Base-by-base conservation (phyloP, 257 asterid genomes). In the Ligustrum vulgare region DNA sequence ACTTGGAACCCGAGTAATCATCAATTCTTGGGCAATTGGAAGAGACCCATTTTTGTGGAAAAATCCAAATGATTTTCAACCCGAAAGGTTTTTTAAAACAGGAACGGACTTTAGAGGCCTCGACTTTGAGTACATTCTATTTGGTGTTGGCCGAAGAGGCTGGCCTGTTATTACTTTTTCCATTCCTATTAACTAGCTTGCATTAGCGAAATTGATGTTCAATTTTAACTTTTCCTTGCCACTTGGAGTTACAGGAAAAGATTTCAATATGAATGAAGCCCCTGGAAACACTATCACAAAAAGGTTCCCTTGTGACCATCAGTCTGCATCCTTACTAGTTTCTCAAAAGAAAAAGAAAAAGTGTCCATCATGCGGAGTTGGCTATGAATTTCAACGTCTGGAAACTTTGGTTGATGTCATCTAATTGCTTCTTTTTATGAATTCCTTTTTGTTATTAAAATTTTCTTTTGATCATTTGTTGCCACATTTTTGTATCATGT, bases 31-130 rank as follows among this genome's bases (percentile, higher is more conserved):
- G 80, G 71, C 82, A 1, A 78, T 81, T 0, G 80, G 49, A 6
- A 74, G 82, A 51, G 85, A 78, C 11, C 85, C 78, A 2, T 4
- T 3, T 4, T 23, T 25, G 28, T 81, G 85, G 82, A 20, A 82
- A 25, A 60, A 78, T 0, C 78, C 80, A 0, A 75, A 69, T 16
- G 76, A 75, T 2, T 82, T 78, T 62, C 67, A 56, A 45, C 85
- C 80, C 0, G 82, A 78, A 67, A 74, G 85, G 13, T 78, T 82
- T 60, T 56, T 78, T 64, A 36, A 71, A 45, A 15, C 47, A 16
- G 0, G 37, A 0, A 67, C 67, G 1, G 82, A 78, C 71, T 69
- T 71, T 45, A 43, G 28, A 23, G 78, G 85, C 22, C 41, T 32
- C 0, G 51, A 78, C 35, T 33, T 33, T 33, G 35, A 33, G 35